Evolutionary conservation across 495 filamentous ascomycete species (phyloP).

Genomic region (Xylaria longipes): DNA sequence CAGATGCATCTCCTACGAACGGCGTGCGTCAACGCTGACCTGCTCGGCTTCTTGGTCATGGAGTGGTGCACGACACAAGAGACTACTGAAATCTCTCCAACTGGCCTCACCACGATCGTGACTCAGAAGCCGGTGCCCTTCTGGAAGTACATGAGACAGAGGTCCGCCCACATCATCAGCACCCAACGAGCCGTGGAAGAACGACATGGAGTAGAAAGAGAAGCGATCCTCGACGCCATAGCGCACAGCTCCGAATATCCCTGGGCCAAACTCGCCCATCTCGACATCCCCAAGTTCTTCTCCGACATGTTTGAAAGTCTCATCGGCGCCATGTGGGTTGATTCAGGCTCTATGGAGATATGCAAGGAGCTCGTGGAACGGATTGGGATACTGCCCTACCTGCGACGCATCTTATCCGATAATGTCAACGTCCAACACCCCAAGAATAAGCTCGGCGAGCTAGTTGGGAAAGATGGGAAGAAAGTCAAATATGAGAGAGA

Average conservation of each 20-base stretch:
- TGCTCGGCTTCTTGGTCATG: conserved; percentile 87
- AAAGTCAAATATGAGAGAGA: conserved; percentile 58
- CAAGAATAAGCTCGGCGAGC: conserved; percentile 68
- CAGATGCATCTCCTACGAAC: conserved; percentile 78
- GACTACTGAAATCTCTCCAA: conserved; percentile 32
- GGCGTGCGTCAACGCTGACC: conserved; percentile 80
- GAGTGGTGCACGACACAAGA: conserved; percentile 50
- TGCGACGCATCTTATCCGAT: conserved; percentile 66
- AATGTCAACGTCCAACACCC: conserved; percentile 73
- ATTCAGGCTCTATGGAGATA: conserved; percentile 67
- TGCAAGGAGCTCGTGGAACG: conserved; percentile 66
- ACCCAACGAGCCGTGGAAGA: conserved; percentile 49
- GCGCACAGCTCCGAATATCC: conserved; percentile 63
- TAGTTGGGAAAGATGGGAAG: conserved; percentile 52
- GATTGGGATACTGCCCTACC: conserved; percentile 67
- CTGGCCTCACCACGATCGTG: conserved; percentile 15
- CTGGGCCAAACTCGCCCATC: conserved; percentile 71
- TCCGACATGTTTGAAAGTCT: conserved; percentile 85
- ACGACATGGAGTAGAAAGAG: conserved; percentile 59
- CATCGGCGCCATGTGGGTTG: conserved; percentile 85
- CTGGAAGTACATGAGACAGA: conserved; percentile 73
- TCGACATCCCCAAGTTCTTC: conserved; percentile 79
- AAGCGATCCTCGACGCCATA: conserved; percentile 58
- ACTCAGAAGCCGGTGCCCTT: conserved; percentile 52
- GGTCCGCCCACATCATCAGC: conserved; percentile 48